phyloP scores from a whole-genome alignment of 257 asterid species.

The Fraxinus pennsylvanica region DNA sequence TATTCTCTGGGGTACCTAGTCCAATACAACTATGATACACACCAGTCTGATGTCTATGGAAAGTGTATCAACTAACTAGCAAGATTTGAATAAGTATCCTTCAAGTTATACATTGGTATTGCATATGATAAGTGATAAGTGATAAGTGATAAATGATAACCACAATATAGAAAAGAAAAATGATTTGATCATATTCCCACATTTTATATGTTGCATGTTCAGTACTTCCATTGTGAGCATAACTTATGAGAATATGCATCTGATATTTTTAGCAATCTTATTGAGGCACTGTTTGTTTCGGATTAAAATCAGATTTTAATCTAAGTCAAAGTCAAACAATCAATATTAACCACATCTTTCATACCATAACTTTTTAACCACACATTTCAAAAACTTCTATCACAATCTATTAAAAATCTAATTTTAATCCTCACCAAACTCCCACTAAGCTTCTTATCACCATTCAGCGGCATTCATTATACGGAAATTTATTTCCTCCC shows the following conservation, averaged over 20 bases:
- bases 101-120: not conserved
- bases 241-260: not conserved
- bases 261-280: not conserved
- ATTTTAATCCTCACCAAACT: too few relatives aligned
- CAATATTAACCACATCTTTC: too few relatives aligned
- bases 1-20: not conserved
- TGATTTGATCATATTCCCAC: not conserved
- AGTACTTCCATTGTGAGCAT: not conserved
- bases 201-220: not conserved
- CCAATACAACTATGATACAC: not conserved
- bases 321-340: too few relatives aligned
- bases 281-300: too few relatives aligned
- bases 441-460: not conserved
- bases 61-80: not conserved
- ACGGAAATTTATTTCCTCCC: not conserved
- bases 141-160: too few relatives aligned
- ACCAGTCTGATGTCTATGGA: not conserved
- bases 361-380: too few relatives aligned
- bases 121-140: not conserved
- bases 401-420: too few relatives aligned
- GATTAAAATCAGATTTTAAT: too few relatives aligned
- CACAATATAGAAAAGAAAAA: not conserved
- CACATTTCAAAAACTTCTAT: too few relatives aligned
- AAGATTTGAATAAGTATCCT: not conserved
- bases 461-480: not conserved